Percentiles rank a stretch among this genome's conserved stretches.
These are phyloP conservation scores for Caryocar brasiliense DNA, from an alignment of 441 rosid species.

Conservation along the genomic window DNA sequence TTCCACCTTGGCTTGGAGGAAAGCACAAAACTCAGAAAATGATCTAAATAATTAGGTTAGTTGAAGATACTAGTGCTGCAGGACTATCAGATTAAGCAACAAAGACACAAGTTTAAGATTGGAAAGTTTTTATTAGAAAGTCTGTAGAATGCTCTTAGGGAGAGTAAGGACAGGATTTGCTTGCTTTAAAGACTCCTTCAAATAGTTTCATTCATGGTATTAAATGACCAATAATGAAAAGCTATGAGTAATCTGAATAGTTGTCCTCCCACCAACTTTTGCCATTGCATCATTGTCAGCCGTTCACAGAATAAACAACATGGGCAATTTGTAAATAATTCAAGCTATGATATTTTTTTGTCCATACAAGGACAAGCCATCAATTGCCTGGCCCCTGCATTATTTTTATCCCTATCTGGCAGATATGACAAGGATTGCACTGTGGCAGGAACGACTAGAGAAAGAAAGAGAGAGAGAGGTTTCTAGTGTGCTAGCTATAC, in stretches of 20 bases:
- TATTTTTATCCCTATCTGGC: not conserved
- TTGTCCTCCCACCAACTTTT: conserved; percentile 1
- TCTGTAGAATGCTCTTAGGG: not conserved
- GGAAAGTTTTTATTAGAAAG: not conserved
- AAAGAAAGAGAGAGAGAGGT: too few species aligned
- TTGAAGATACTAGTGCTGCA: too few species aligned
- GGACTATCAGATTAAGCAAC: too few species aligned
- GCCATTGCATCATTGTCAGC: conserved; percentile 1
- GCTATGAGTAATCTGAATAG: conserved; percentile 2
- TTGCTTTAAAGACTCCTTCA: not conserved
- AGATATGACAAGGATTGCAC: not conserved
- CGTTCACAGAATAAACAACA: not conserved
- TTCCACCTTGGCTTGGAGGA: too few species aligned
- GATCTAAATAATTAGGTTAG: too few species aligned
- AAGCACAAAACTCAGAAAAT: too few species aligned
- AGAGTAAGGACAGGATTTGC: not conserved
- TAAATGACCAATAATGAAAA: conserved; percentile 3
- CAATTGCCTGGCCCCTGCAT: not conserved
- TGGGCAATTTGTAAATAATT: too few species aligned
- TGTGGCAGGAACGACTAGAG: too few species aligned
- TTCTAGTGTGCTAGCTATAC: too few species aligned
- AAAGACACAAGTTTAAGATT: not conserved
- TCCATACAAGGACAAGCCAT: not conserved
- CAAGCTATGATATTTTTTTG: not conserved
- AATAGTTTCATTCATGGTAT: not conserved